A percentile compares a stretch with the other conserved stretches of the same genome.
Evolutionary conservation across 805 yeast species (phyloP).

Genomic region (Yamadazyma ubonensis): DNA sequence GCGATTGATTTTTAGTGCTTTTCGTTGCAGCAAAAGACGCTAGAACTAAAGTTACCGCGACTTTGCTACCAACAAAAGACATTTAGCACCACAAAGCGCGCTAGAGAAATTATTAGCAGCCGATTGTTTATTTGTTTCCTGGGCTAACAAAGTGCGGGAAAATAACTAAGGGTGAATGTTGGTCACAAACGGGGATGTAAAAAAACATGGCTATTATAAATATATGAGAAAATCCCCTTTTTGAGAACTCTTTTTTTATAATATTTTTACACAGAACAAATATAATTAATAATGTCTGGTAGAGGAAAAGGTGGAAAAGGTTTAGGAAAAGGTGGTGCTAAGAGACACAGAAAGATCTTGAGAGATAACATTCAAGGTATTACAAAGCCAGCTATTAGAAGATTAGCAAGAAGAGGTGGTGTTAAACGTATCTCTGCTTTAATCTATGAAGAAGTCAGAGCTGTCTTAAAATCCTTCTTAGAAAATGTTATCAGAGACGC

Average conservation of each 20-base stretch:
- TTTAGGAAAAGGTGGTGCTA: conserved; percentile 99
- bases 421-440: conserved; percentile 99
- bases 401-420: conserved; percentile 99
- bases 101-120: neutral
- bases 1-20: neutral
- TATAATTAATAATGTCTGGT: conserved; percentile 71
- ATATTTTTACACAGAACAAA: conserved; percentile 7
- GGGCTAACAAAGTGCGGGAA: conserved; percentile 8
- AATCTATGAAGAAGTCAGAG: conserved; percentile 98
- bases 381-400: conserved; percentile 99
- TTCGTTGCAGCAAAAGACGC: neutral
- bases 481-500: conserved; percentile 99
- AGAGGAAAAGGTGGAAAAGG: conserved; percentile 99
- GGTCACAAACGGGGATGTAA: neutral
- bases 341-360: conserved; percentile 99
- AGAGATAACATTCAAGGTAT: conserved; percentile 99
- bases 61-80: neutral
- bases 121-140: conserved; percentile 4
- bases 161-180: neutral
- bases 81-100: neutral
- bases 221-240: conserved; percentile 8
- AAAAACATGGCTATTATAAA: conserved; percentile 8
- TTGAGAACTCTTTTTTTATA: conserved; percentile 2
- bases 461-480: conserved; percentile 91
- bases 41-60: neutral